Evolutionary conservation across 805 yeast genomes (phyloP).

Genomic region (Schwanniomyces occidentalis): DNA sequence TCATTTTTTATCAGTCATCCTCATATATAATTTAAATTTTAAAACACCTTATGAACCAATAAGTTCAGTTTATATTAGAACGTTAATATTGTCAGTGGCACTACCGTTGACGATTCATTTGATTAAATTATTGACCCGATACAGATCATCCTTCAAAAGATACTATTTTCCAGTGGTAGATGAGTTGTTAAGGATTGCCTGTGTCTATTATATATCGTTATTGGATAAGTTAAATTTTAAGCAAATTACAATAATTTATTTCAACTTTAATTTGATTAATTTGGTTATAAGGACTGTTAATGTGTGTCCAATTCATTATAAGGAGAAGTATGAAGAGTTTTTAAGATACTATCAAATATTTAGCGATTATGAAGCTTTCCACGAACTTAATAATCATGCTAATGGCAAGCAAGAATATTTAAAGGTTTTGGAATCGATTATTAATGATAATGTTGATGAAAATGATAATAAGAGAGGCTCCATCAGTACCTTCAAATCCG

Average conservation of each 20-base stretch:
- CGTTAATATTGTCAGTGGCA: not conserved
- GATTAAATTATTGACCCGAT: not conserved
- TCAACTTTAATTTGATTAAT: not conserved
- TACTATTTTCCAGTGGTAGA: not conserved
- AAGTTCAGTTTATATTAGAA: slow-evolving; percentile 2
- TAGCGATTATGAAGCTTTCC: slow-evolving; percentile 13
- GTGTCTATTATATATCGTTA: slow-evolving; percentile 1
- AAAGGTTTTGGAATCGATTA: no score
- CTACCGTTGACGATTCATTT: not conserved
- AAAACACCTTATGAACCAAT: not conserved
- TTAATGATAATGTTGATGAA: no score
- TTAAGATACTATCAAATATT: slow-evolving; percentile 17
- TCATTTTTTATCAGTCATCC: not conserved
- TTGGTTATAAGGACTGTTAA: not conserved
- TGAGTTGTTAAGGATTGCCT: slow-evolving; percentile 1
- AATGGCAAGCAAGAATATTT: not conserved
- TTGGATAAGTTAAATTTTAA: slow-evolving; percentile 1
- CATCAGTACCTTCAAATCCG: slow-evolving; percentile 14
- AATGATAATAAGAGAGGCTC: slow-evolving; percentile 11
- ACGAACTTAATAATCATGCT: no score
- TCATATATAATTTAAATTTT: not conserved
- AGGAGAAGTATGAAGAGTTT: slow-evolving; percentile 14
- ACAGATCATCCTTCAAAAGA: not conserved
- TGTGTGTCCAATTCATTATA: slow-evolving; percentile 10
- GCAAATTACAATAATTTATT: not conserved